These are phyloP conservation scores for Eustoma russellianum DNA, from an alignment of 257 asterid genomes.

Conservation along the genomic window DNA sequence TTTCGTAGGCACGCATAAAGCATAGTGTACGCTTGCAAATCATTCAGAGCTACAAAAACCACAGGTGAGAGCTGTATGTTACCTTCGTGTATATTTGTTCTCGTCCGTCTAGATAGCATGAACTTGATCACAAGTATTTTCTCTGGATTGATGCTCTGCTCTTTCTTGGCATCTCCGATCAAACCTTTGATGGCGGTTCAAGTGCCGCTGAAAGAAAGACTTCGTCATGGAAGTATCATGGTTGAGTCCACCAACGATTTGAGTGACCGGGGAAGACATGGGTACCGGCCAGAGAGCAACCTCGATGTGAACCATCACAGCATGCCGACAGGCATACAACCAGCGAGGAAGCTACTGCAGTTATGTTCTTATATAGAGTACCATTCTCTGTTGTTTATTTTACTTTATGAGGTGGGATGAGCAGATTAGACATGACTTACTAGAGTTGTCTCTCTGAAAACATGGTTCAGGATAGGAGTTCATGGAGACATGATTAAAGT, in stretches of 20 bases:
- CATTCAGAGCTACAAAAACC: neutral
- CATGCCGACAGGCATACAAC: constrained; percentile 45
- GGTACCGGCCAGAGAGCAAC: constrained; percentile 12
- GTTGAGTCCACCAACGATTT: neutral
- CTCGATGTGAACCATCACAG: constrained; percentile 41
- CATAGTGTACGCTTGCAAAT: too few species aligned
- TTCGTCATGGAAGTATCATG: neutral
- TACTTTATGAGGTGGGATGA: too few species aligned
- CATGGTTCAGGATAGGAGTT: too few species aligned
- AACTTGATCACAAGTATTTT: neutral
- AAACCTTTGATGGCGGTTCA: neutral
- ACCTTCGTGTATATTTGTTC: neutral
- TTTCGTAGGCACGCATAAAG: too few species aligned
- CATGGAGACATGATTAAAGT: too few species aligned
- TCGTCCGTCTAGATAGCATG: neutral
- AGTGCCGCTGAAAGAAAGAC: neutral
- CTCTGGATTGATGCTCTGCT: neutral
- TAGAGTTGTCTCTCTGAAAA: too few species aligned
- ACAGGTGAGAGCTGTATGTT: neutral
- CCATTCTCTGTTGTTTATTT: too few species aligned
- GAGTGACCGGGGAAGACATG: constrained; percentile 1
- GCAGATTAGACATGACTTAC: too few species aligned
- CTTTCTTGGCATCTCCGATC: constrained; percentile 2
- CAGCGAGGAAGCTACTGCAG: constrained; percentile 34
- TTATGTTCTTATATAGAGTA: too few species aligned